Base-by-base conservation (phyloP, 495 filamentous ascomycete genomes). In the Lepidopterella palustris region DNA sequence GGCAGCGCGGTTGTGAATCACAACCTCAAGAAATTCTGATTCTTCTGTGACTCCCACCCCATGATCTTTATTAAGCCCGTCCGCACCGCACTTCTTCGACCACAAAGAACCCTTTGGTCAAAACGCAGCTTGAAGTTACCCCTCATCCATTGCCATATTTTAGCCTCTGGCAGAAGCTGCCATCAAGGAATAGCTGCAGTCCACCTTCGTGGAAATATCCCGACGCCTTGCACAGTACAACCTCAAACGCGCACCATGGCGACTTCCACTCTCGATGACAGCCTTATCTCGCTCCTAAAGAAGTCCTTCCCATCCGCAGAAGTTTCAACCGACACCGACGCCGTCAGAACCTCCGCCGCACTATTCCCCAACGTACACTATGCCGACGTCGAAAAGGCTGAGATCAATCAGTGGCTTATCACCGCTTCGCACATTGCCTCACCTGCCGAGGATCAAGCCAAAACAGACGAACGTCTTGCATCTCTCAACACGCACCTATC, bases 371-470 rank as follows among this genome's bases (percentile, higher is more conserved):
- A 79, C 59, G 80, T 79, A 66, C 83, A 80, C 62, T 95, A 92
- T 73, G 83, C 82, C 55, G 77, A 82, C 62, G 76, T 81, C 58
- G 92, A 98, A 73, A 82, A 88, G 71, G 82, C 87, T 25, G 91
- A 95, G 73, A 86, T 95, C 71, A 82, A 86, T 68, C 84, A 92
- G 78, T 96, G 91, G 92, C 77, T 95, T 65, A 82, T 80, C 65
- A 86, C 86, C 45, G 82, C 87, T 56, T 77, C 82, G 45, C 83
- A 84, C 58, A 80, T 96, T 66, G 84, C 83, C 68, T 72, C 80
- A 39, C 71, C 79, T 21, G 66, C 78, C 28, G 76, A 76, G 53
- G 83, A 87, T 65, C 76, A 80, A 45, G 79, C 87, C 25, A 82
- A 86, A 70, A 56, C 72, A 8, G 72, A 72, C 64, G 67, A 75